A percentile compares a stretch with the other conserved stretches of the same genome.
These are phyloP conservation scores for Fennellomyces sp. DNA, from an alignment of 371 early-diverging fungal species.

Conservation along the genomic window DNA sequence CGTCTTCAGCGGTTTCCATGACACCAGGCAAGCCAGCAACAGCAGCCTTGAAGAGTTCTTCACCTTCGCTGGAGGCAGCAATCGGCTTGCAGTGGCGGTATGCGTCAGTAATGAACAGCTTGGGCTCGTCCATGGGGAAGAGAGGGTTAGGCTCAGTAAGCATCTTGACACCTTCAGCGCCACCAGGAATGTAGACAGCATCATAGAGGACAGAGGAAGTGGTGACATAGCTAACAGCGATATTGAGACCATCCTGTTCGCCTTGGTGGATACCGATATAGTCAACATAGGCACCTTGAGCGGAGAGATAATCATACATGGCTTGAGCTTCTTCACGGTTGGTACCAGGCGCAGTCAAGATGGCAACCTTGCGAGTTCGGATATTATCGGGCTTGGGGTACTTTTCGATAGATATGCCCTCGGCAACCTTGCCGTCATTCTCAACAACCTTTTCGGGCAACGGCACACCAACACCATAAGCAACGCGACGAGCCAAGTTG, in stretches of 20 bases:
- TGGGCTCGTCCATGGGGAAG: slow-evolving; percentile 41
- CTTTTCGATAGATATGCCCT: slow-evolving; percentile 35
- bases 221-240: slow-evolving; percentile 28
- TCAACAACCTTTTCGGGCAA: slow-evolving; percentile 28
- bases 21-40: slow-evolving; percentile 5
- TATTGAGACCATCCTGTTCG: slow-evolving; percentile 20
- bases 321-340: slow-evolving; percentile 26
- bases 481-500: slow-evolving; percentile 42
- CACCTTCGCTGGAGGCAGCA: slow-evolving; percentile 29
- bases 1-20: slow-evolving; percentile 12
- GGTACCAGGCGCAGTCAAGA: slow-evolving; percentile 36
- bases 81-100: slow-evolving; percentile 46
- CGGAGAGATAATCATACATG: slow-evolving; percentile 29
- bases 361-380: slow-evolving; percentile 34
- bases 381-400: slow-evolving; percentile 36
- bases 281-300: slow-evolving; percentile 32
- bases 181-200: slow-evolving; percentile 45
- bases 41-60: slow-evolving; percentile 22
- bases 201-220: slow-evolving; percentile 40
- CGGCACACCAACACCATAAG: slow-evolving; percentile 31
- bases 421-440: slow-evolving; percentile 19
- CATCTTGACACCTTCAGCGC: slow-evolving; percentile 20
- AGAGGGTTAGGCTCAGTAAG: slow-evolving; percentile 9
- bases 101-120: slow-evolving; percentile 31
- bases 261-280: slow-evolving; percentile 30